A percentile compares a stretch with the other conserved stretches of the same genome.
phyloP scores from a whole-genome alignment of 1,284 basidiomycete genomes.

The Fomitiporia mediterranea region DNA sequence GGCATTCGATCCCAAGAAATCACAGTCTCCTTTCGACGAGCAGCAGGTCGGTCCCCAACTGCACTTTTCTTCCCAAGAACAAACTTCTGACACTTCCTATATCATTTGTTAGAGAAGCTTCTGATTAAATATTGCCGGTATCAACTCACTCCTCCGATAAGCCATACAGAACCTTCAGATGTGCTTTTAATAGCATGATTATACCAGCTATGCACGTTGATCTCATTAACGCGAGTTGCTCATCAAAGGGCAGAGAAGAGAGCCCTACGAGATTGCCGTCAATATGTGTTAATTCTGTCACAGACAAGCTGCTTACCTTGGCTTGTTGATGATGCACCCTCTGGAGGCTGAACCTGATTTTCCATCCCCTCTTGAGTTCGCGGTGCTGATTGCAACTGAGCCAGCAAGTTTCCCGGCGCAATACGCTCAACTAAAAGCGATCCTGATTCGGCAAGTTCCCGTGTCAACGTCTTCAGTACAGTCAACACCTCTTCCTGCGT shows the following conservation, averaged over 20 bases:
- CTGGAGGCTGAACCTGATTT: not conserved
- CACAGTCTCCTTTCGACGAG: slow-evolving; percentile 54
- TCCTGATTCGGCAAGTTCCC: slow-evolving; percentile 79
- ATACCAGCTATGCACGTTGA: slow-evolving; percentile 74
- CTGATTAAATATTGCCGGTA: slow-evolving; percentile 14
- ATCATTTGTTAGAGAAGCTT: not conserved
- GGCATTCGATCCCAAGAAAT: slow-evolving; percentile 70
- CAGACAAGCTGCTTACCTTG: not conserved
- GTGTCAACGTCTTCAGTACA: slow-evolving; percentile 78
- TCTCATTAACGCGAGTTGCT: slow-evolving; percentile 45
- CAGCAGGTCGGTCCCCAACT: slow-evolving; percentile 75
- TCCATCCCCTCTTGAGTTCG: slow-evolving; percentile 9
- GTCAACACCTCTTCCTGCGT: slow-evolving; percentile 89
- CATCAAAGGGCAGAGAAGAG: slow-evolving; percentile 24
- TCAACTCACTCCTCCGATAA: slow-evolving; percentile 78
- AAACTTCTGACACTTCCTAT: slow-evolving; percentile 85
- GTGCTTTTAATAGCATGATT: slow-evolving; percentile 78
- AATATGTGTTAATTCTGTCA: not conserved
- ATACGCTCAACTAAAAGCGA: slow-evolving; percentile 71
- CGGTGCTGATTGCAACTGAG: slow-evolving; percentile 37
- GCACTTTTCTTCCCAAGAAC: slow-evolving; percentile 81
- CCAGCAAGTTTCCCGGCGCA: slow-evolving; percentile 64
- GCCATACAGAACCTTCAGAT: slow-evolving; percentile 77
- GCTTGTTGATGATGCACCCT: not conserved
- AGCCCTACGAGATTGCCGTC: slow-evolving; percentile 11